Evolutionary conservation across 192 early-diverging fungal species (phyloP).

Genomic region (Backusella luteola): DNA sequence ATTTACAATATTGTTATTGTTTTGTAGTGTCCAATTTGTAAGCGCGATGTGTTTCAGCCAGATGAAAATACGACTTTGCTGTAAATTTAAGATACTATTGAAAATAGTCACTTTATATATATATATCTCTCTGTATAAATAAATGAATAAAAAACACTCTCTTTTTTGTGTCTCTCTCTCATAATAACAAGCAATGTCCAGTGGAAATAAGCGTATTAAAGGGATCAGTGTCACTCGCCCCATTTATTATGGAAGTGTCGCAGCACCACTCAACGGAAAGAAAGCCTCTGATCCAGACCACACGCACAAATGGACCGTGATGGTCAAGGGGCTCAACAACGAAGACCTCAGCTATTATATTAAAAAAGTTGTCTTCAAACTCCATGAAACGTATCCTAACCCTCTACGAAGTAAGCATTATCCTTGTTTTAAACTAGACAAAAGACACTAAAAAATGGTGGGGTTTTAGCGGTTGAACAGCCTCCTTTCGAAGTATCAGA

Average conservation of each 20-base stretch:
- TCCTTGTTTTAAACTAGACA: background rate
- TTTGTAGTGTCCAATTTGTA: conserved; percentile 34
- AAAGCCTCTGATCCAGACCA: conserved; percentile 74
- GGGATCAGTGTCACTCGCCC: conserved; percentile 70
- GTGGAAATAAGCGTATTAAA: conserved; percentile 43
- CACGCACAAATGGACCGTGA: conserved; percentile 96
- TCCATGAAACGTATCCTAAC: conserved; percentile 91
- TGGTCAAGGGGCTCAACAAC: conserved; percentile 78
- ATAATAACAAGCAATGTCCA: background rate
- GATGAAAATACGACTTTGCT: conserved; percentile 13
- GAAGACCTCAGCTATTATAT: conserved; percentile 87
- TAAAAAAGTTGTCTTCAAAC: conserved; percentile 89
- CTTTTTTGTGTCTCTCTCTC: background rate
- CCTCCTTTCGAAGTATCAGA: conserved; percentile 92
- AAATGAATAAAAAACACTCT: background rate
- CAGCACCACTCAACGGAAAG: conserved; percentile 66
- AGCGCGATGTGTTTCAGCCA: conserved; percentile 13
- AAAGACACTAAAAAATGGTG: background rate
- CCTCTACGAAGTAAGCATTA: conserved; percentile 58
- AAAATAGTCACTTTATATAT: background rate
- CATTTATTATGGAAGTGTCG: conserved; percentile 86
- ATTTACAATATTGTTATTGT: background rate
- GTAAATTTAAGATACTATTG: background rate
- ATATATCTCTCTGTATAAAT: background rate
- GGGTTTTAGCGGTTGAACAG: conserved; percentile 61